Base-by-base conservation (phyloP, 805 yeast species). In the Ogataea zsoltii region DNA sequence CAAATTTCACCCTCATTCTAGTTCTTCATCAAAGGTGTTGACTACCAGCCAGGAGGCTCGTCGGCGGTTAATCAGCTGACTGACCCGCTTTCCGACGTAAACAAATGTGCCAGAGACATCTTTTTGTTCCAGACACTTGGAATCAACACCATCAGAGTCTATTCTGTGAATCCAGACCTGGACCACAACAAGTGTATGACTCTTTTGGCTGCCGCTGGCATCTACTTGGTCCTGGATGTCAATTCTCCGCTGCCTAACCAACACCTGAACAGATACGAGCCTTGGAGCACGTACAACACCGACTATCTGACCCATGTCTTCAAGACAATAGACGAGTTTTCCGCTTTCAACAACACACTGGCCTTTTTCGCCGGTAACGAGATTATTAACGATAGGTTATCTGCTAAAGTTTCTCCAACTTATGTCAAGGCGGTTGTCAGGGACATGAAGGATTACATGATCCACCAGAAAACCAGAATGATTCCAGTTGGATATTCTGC, bases 401-500 rank as follows among this genome's bases (percentile, higher is more conserved):
- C 96, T 2, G 81, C 91, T 0, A 72, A 70, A 28, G 64, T 62
- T 31, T 82, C 97, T 0, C 95, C 97, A 1, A 71, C 75, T 2
- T 92, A 81, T 60, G 71, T 92, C 34, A 88, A 89, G 57, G 90
- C 88, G 0, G 75, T 91, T 23, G 72, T 89, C 4, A 72, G 92
- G 39, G 97, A 92, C 66, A 77, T 92, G 70, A 91, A 91, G 63
- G 68, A 68, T 23, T 92, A 85, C 61, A 82, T 88, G 49, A 61
- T 68, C 7, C 56, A 62, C 21, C 79, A 88, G 56, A 66, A 81
- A 3, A 76, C 80, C 1, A 75, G 99, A 44, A 58, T 59, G 12
- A 78, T 92, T 14, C 98, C 98, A 0, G 88, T 92, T 30, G 98
- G 98, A 0, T 92, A 92, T 63, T 89, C 97, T 0, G 97, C 98